Base-by-base conservation (phyloP, 1,284 basidiomycete genomes). In the Papiliotrema fonsecae region DNA sequence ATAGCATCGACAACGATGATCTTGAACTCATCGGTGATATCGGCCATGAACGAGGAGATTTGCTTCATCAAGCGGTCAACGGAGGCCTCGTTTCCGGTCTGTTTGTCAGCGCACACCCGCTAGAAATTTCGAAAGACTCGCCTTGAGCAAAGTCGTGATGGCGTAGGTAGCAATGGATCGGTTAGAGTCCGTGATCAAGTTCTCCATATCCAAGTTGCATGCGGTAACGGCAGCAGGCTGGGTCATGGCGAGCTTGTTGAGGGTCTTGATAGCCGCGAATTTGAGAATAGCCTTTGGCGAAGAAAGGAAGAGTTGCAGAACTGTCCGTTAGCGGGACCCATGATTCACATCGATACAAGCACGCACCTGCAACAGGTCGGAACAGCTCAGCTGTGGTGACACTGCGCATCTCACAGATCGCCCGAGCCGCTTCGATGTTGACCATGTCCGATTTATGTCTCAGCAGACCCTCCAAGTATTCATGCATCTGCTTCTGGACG, bases 361-460 rank as follows among this genome's bases (percentile, higher is more conserved):
- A 19, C 81, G 62, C 58, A 88, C 89, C 87, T 50, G 88, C 82
- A 52, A 98, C 90, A 3, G 96, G 82, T 62, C 88, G 85, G 47
- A 85, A 84, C 47, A 98, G 78, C 61, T 97, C 90, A 21, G 81
- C 73, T 13, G 84, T 69, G 24, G 84, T 81, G 24, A 93, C 84
- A 58, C 84, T 83, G 71, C 84, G 87, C 86, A 97, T 89, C 72
- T 97, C 93, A 71, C 93, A 97, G 57, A 99, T 94, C 18, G 86
- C 93, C 45, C 94, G 85, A 5, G 96, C 96, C 26, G 94, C 96
- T 74, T 99, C 96, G 62, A 94, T 90, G 77, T 97, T 98, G 71
- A 99, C 96, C 96, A 97, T 98, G 73, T 99, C 96, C 67, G 91
- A 94, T 80, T 98, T 99, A 77, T 99, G 96, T 54, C 93, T 84